Conservation (phyloP, 257 asterid genomes). For the Solanum pimpinellifolium region DNA sequence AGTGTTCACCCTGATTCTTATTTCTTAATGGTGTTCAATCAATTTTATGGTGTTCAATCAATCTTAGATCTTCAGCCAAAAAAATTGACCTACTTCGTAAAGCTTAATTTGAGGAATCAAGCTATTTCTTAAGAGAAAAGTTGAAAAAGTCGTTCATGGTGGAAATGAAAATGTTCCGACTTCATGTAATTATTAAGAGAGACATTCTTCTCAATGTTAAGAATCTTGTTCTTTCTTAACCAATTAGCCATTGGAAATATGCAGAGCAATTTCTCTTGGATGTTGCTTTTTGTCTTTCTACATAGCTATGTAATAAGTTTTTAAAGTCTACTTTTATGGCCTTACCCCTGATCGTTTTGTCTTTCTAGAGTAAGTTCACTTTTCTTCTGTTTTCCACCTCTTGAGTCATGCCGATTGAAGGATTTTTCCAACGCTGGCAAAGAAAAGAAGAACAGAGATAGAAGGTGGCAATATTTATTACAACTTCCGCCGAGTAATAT, state of each 20-base stretch:
- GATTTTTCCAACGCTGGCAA: neutral
- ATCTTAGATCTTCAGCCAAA: neutral
- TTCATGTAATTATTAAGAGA: neutral
- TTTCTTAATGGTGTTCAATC: neutral
- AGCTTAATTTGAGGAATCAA: neutral
- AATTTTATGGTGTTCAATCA: neutral
- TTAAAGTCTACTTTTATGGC: neutral
- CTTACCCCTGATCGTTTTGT: neutral
- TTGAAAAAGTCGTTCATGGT: neutral
- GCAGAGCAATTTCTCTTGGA: neutral
- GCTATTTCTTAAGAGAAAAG: neutral
- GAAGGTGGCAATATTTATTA: neutral
- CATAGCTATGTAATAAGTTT: neutral
- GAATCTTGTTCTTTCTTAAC: neutral
- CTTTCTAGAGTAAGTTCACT: neutral
- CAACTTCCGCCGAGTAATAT: neutral
- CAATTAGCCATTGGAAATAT: neutral
- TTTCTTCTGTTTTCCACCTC: neutral
- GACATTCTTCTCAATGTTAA: neutral
- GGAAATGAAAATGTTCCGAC: neutral
- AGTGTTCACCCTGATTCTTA: neutral
- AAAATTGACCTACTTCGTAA: neutral
- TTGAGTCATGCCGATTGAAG: neutral
- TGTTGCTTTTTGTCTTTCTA: neutral
- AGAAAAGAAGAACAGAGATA: neutral